Base-by-base conservation (phyloP, 345 rosid species). In the Citrus medica region DNA sequence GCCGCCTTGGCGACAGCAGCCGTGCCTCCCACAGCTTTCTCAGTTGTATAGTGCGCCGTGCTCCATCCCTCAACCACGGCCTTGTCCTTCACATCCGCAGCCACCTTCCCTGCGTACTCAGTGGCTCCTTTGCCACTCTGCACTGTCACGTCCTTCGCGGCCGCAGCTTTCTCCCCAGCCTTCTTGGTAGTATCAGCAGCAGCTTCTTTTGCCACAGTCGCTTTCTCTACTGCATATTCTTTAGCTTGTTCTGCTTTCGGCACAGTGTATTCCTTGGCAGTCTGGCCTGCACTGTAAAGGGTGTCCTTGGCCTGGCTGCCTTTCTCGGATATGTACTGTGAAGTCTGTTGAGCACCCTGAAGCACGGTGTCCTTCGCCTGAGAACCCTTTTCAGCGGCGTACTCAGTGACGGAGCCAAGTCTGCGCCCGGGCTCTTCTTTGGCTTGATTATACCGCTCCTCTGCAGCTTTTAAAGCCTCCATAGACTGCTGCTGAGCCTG, bases 21-120 rank as follows among this genome's bases (percentile, higher is more conserved):
- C 0, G 91, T 91, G 33, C 91, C 97, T 46, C 90, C 91, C 80
- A 88, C 88, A 0, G 85, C 79, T 55, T 89, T 90, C 80, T 92
- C 91, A 1, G 89, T 81, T 1, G 89, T 89, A 76, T 80, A 87
- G 78, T 95, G 92, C 1, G 93, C 95, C 0, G 94, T 92, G 1
- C 85, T 86, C 97, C 97, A 94, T 3, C 97, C 97, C 3, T 79
- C 89, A 7, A 70, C 88, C 0, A 84, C 87, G 0, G 93, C 88
- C 81, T 76, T 88, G 32, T 95, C 95, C 76, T 89, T 89, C 0
- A 83, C 85, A 13, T 83, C 92, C 25, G 25, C 79, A 0, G 88
- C 87, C 35, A 82, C 82, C 74, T 83, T 81, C 30, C 89, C 95
- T 0, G 91, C 89, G 21, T 85, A 81, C 32, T 81, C 85, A 1